phyloP scores from a whole-genome alignment of 169 alveolate species.

The Plasmodium gallinaceum region DNA sequence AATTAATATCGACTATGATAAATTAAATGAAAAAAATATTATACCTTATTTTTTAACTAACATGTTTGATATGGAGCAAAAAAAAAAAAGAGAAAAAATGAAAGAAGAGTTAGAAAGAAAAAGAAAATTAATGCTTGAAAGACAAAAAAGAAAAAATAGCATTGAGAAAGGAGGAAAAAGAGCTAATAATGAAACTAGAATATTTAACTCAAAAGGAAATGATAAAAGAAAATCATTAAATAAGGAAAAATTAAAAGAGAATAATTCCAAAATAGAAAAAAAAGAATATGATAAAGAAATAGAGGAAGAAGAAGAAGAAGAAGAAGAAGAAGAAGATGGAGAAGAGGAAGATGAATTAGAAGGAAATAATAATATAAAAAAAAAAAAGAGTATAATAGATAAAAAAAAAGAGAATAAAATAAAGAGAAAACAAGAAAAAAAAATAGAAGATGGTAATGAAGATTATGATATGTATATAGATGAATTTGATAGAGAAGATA shows the following conservation, averaged over 20 bases:
- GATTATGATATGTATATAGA: slow-evolving; percentile 18
- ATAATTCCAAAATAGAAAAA: not conserved
- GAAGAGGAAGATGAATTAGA: not conserved
- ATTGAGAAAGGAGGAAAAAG: not conserved
- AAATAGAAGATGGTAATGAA: slow-evolving; percentile 1
- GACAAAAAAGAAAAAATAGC: slow-evolving; percentile 25
- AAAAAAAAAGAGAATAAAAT: not conserved
- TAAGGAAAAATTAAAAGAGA: not conserved
- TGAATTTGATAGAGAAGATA: slow-evolving; percentile 44
- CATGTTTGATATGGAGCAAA: slow-evolving; percentile 56
- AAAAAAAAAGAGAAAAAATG: slow-evolving; percentile 65
- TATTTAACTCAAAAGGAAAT: not conserved
- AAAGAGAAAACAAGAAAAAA: not conserved
- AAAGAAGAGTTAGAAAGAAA: slow-evolving; percentile 26
- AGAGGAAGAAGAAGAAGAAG: slow-evolving; percentile 13
- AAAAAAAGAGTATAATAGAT: not conserved
- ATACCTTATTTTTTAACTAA: slow-evolving; percentile 55
- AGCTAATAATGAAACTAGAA: not conserved
- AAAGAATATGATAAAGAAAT: not conserved
- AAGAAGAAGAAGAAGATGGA: not conserved
- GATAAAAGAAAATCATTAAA: slow-evolving; percentile 1
- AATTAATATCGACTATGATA: slow-evolving; percentile 63
- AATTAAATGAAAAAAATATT: slow-evolving; percentile 62
- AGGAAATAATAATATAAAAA: not conserved
- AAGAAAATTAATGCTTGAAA: slow-evolving; percentile 28